Conservation (phyloP, 371 early-diverging fungal genomes). For the Mycotypha africana region DNA sequence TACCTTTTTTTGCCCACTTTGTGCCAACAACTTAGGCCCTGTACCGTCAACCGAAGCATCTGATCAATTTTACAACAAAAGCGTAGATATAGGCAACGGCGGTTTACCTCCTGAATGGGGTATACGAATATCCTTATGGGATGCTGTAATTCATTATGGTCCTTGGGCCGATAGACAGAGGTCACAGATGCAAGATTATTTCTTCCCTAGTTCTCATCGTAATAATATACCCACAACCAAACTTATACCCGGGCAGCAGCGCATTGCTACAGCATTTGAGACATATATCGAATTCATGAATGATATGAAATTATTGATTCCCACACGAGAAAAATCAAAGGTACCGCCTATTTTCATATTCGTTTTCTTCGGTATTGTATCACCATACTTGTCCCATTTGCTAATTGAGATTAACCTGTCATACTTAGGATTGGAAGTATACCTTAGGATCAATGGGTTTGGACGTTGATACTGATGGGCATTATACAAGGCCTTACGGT, state of each 20-base stretch:
- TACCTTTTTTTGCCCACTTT: background rate
- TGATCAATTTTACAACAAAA: constrained; percentile 19
- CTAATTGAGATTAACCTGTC: background rate
- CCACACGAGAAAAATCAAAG: constrained; percentile 74
- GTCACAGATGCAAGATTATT: constrained; percentile 63
- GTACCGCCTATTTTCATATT: too few species aligned
- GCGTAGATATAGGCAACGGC: constrained; percentile 52
- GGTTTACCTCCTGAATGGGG: constrained; percentile 74
- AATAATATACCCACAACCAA: constrained; percentile 39
- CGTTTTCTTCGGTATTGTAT: background rate
- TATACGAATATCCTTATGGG: constrained; percentile 52
- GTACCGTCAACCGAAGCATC: constrained; percentile 34
- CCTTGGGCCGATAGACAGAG: constrained; percentile 88
- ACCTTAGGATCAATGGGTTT: constrained; percentile 23
- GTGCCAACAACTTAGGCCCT: too few species aligned
- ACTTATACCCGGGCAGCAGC: constrained; percentile 51
- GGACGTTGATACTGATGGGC: constrained; percentile 38
- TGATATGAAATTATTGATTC: constrained; percentile 59
- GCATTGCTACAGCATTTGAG: constrained; percentile 57
- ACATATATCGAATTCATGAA: constrained; percentile 63
- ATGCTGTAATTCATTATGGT: constrained; percentile 70
- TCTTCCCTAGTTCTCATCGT: constrained; percentile 71
- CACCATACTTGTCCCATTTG: background rate
- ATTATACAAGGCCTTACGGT: constrained; percentile 62
- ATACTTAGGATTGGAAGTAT: constrained; percentile 65